Percentiles rank a stretch among this genome's conserved stretches.
Evolutionary conservation across 768 basidiomycete genomes (phyloP).

Genomic region (Candolleomyces efflorescens): DNA sequence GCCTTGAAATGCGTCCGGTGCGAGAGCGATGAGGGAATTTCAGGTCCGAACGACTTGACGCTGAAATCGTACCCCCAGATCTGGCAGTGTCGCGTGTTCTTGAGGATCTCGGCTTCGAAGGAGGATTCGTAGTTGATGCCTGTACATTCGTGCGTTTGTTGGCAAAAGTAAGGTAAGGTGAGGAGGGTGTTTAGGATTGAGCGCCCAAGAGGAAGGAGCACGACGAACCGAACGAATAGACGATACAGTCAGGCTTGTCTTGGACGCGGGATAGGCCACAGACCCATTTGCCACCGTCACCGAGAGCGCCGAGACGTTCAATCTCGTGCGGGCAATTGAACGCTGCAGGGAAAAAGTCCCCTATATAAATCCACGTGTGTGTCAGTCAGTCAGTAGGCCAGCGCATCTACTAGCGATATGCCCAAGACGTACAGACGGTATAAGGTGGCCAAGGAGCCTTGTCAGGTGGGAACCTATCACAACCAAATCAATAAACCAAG

Average conservation of each 20-base stretch:
- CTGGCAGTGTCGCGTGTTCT: constrained; percentile 44
- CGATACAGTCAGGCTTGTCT: constrained; percentile 50
- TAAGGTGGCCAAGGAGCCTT: constrained; percentile 54
- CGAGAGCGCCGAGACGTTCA: constrained; percentile 46
- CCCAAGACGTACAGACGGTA: constrained; percentile 45
- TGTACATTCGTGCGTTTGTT: too few relatives aligned
- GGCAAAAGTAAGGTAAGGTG: too few relatives aligned
- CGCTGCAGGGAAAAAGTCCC: constrained; percentile 51
- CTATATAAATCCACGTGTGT: constrained; percentile 26
- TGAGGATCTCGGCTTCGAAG: constrained; percentile 57
- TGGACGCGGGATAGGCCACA: constrained; percentile 56
- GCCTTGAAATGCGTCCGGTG: constrained; percentile 39
- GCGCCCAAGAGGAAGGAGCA: too few relatives aligned
- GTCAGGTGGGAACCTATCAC: constrained; percentile 47
- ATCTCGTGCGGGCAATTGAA: constrained; percentile 50
- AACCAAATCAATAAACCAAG: background rate
- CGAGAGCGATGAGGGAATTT: constrained; percentile 27
- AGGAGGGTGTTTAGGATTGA: too few relatives aligned
- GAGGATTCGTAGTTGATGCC: constrained; percentile 59
- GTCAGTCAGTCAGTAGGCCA: too few relatives aligned
- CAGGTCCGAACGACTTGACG: constrained; percentile 39
- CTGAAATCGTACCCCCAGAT: constrained; percentile 61
- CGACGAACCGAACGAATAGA: constrained; percentile 56
- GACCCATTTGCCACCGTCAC: constrained; percentile 70
- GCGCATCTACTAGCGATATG: background rate